These are phyloP conservation scores for Pseudopithomyces maydicus DNA, from an alignment of 2,329 filamentous ascomycete species.

Conservation along the genomic window DNA sequence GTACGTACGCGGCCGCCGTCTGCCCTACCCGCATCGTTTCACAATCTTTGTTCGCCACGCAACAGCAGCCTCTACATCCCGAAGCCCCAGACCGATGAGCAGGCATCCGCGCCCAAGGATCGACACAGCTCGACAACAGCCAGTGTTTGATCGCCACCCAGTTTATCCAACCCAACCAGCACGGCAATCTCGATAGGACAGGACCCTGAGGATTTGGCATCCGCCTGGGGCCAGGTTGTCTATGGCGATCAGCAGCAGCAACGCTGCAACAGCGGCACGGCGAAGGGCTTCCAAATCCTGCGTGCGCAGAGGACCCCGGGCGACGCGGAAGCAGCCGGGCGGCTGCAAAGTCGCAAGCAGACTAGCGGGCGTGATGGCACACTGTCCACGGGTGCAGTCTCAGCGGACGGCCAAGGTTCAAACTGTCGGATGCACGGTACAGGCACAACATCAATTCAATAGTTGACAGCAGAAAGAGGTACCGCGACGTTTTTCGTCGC, in stretches of 20 bases:
- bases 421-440: slow-evolving; percentile 6
- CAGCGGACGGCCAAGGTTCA: background rate
- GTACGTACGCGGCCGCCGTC: background rate
- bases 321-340: slow-evolving; percentile 12
- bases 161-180: slow-evolving; percentile 2
- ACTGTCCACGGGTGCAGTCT: too few relatives aligned
- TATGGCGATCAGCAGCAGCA: too few relatives aligned
- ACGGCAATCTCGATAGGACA: background rate
- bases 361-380: slow-evolving; percentile 4
- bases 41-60: background rate
- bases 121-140: background rate
- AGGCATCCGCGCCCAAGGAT: background rate
- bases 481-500: background rate
- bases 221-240: background rate
- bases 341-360: background rate
- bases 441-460: slow-evolving; percentile 13
- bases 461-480: slow-evolving; percentile 11
- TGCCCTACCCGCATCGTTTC: background rate
- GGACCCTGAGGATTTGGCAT: background rate
- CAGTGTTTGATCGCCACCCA: slow-evolving; percentile 3
- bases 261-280: background rate
- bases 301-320: background rate
- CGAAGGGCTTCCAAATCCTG: slow-evolving; percentile 1
- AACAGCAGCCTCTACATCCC: background rate
- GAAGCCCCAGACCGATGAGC: background rate